These are phyloP conservation scores for Mucor piriformis DNA, from an alignment of 371 early-diverging fungal genomes.

Conservation along the genomic window DNA sequence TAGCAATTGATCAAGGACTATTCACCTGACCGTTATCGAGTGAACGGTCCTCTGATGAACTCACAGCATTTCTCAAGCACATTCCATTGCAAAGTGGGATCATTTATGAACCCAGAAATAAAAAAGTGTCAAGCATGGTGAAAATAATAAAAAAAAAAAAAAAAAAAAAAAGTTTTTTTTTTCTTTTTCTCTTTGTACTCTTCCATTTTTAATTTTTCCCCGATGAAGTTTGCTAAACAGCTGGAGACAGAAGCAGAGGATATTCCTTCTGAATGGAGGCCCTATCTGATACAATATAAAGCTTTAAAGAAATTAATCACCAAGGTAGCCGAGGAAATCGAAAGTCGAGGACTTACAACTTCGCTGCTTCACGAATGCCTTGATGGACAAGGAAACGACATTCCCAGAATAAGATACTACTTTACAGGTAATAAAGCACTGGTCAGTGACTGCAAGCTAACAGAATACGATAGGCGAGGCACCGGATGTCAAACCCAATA, in stretches of 20 bases:
- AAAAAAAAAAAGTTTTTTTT: constrained; percentile 5
- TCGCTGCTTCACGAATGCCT: constrained; percentile 53
- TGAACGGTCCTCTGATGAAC: constrained; percentile 71
- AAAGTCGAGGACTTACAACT: constrained; percentile 57
- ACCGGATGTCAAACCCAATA: constrained; percentile 47
- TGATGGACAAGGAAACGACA: constrained; percentile 15
- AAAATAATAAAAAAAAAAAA: constrained; percentile 9
- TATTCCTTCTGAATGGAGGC: constrained; percentile 72
- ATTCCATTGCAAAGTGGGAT: constrained; percentile 60
- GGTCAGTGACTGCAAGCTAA: too few species aligned
- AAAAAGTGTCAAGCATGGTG: constrained; percentile 55
- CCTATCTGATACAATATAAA: constrained; percentile 71
- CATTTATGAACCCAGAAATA: constrained; percentile 60
- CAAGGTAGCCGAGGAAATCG: constrained; percentile 71
- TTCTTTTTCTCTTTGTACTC: not conserved
- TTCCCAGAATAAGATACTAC: constrained; percentile 54
- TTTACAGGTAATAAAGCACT: constrained; percentile 64
- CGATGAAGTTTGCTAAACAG: constrained; percentile 79
- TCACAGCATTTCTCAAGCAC: constrained; percentile 65
- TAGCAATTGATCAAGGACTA: not conserved
- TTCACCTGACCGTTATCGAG: constrained; percentile 64
- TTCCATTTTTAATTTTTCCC: not conserved
- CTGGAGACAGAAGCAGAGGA: constrained; percentile 67
- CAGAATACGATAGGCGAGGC: too few species aligned
- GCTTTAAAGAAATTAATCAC: constrained; percentile 66